phyloP scores from a whole-genome alignment of 345 rosid genomes.

The Corymbia maculata region DNA sequence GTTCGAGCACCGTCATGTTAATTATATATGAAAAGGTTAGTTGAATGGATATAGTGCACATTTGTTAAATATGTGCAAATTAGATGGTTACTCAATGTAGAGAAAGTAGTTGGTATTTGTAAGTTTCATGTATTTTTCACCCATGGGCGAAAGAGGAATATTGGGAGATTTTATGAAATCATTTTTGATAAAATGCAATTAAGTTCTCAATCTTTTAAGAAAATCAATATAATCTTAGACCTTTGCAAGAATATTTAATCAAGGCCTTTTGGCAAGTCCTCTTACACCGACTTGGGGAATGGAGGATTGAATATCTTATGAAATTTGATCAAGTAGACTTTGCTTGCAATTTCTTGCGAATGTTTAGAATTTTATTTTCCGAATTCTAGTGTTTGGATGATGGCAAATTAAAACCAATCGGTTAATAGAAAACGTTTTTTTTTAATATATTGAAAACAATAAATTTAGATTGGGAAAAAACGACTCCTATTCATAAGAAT shows the following conservation, averaged over 20 bases:
- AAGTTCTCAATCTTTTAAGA: not conserved
- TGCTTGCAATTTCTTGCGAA: not conserved
- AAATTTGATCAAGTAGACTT: not conserved
- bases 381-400: not conserved
- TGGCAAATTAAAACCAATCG: rapidly evolving
- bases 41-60: not conserved
- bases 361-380: not conserved
- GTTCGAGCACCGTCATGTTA: too few species aligned
- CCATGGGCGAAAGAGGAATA: not conserved
- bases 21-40: not conserved
- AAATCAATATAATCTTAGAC: too few species aligned
- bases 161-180: not conserved
- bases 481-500: not conserved
- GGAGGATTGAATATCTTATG: not conserved
- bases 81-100: not conserved
- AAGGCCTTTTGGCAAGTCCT: not conserved
- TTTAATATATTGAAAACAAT: rapidly evolving
- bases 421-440: rapidly evolving
- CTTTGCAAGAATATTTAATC: not conserved
- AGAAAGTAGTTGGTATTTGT: not conserved
- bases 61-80: not conserved
- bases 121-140: not conserved
- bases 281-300: rapidly evolving
- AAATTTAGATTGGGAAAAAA: not conserved
- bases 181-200: not conserved